These are phyloP conservation scores for Camillea tinctor DNA, from an alignment of 2,329 filamentous ascomycete genomes.

Conservation along the genomic window DNA sequence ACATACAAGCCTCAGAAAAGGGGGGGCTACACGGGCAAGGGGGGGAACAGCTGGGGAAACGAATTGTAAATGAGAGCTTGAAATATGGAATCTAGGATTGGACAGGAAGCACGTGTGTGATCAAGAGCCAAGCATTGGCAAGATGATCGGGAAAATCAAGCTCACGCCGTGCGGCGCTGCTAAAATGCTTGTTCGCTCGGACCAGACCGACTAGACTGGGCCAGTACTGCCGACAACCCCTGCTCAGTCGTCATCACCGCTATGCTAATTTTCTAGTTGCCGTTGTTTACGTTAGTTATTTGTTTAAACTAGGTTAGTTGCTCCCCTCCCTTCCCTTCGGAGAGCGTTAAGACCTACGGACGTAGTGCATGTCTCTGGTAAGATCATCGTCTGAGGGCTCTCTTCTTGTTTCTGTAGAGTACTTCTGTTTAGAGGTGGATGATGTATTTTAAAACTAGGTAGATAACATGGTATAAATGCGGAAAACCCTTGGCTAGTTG, in stretches of 20 bases:
- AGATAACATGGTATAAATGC: too few species aligned
- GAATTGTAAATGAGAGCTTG: background rate
- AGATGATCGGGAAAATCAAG: background rate
- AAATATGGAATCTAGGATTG: background rate
- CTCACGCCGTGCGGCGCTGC: background rate
- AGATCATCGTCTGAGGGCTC: too few species aligned
- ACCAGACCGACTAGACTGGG: background rate
- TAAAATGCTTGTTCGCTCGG: slow-evolving; percentile 11
- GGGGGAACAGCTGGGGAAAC: background rate
- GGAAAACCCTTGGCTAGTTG: too few species aligned
- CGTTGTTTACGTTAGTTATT: too few species aligned
- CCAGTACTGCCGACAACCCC: background rate
- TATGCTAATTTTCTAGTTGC: background rate
- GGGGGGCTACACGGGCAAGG: too few species aligned
- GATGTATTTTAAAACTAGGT: too few species aligned
- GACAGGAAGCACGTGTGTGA: slow-evolving; percentile 10
- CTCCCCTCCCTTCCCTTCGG: too few species aligned
- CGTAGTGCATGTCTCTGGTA: too few species aligned
- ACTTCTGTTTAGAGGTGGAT: too few species aligned
- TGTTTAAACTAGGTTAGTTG: too few species aligned
- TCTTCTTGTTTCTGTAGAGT: too few species aligned
- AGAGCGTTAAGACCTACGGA: too few species aligned
- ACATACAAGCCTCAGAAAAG: background rate
- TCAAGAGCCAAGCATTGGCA: slow-evolving; percentile 15
- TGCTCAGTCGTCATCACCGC: background rate